Base-by-base conservation (phyloP, 441 rosid species). In the Populus hybrid region DNA sequence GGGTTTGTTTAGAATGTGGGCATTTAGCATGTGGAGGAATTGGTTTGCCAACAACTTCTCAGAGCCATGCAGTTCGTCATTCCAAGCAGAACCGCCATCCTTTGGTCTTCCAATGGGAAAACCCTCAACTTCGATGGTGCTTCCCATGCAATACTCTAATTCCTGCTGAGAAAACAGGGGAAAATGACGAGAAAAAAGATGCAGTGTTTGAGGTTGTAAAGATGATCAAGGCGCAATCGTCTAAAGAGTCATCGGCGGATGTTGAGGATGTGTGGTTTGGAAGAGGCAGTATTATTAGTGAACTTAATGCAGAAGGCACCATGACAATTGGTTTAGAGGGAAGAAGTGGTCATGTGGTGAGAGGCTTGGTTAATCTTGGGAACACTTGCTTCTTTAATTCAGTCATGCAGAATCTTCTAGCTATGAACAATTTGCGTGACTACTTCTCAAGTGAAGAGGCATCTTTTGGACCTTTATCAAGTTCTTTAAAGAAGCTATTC, bases 321-420 rank as follows among this genome's bases (percentile, higher is more conserved):
- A 59, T 46, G 64, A 77, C 76, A 3, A 72, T 83, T 76, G 78
- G 78, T 84, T 63, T 86, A 71, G 91, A 87, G 66, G 91, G 79
- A 66, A 86, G 82, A 66, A 86, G 82, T 65, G 84, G 90, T 67
- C 92, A 86, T 78, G 82, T 82, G 66, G 96, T 86, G 50, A 83
- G 97, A 78, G 99, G 99, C 59, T 79, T 95, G 87, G 89, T 83
- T 61, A 95, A 95, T 86, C 95, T 95, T 73, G 99, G 98, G 69
- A 96, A 94, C 76, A 92, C 98, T 57, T 96, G 99, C 86, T 96
- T 92, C 86, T 94, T 96, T 69, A 96, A 96, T 84, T 96, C 99
- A 0, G 87, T 96, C 23, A 81, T 91, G 93, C 99, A 96, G 85
- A 96, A 96, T 86, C 88, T 96, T 79, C 83, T 96, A 57, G 89